phyloP scores from a whole-genome alignment of 805 yeast genomes.

The Kodamaea laetipori region DNA sequence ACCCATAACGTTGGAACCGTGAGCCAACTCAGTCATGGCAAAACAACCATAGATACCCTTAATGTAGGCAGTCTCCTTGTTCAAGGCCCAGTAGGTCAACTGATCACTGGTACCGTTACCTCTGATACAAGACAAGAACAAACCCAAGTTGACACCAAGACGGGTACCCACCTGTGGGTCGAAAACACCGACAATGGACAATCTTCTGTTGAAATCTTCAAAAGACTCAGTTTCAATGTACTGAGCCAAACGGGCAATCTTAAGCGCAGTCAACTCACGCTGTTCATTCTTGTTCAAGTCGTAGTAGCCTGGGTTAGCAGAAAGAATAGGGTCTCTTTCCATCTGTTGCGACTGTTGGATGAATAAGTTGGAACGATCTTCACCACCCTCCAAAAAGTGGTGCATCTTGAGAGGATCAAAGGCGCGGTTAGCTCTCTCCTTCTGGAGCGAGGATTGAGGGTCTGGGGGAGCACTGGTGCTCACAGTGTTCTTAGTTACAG shows the following conservation, averaged over 20 bases:
- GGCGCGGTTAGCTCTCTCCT: slow-evolving; percentile 48
- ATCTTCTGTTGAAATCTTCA: slow-evolving; percentile 56
- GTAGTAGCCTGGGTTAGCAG: slow-evolving; percentile 55
- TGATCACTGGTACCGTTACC: slow-evolving; percentile 90
- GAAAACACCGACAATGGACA: slow-evolving; percentile 58
- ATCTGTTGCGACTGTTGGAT: slow-evolving; percentile 56
- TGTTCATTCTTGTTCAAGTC: slow-evolving; percentile 58
- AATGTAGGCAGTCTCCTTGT: slow-evolving; percentile 60
- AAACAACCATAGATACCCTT: slow-evolving; percentile 65
- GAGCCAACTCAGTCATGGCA: slow-evolving; percentile 67
- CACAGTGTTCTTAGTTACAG: slow-evolving; percentile 14
- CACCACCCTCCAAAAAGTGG: slow-evolving; percentile 57
- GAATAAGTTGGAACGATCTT: slow-evolving; percentile 48
- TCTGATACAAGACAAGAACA: slow-evolving; percentile 76
- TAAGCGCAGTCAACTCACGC: slow-evolving; percentile 60
- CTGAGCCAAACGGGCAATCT: slow-evolving; percentile 60
- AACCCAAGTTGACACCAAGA: slow-evolving; percentile 83
- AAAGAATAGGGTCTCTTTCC: slow-evolving; percentile 67
- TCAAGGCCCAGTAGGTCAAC: slow-evolving; percentile 77
- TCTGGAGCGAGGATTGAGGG: slow-evolving; percentile 36
- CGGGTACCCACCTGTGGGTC: slow-evolving; percentile 85
- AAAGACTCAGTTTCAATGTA: slow-evolving; percentile 56
- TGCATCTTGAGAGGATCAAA: slow-evolving; percentile 45
- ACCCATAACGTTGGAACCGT: slow-evolving; percentile 67
- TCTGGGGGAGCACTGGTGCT: slow-evolving; percentile 24